A percentile compares a stretch with the other conserved stretches of the same genome.
These are phyloP conservation scores for Trametes versicolor DNA, from an alignment of 1,284 basidiomycete species.

Conservation along the genomic window DNA sequence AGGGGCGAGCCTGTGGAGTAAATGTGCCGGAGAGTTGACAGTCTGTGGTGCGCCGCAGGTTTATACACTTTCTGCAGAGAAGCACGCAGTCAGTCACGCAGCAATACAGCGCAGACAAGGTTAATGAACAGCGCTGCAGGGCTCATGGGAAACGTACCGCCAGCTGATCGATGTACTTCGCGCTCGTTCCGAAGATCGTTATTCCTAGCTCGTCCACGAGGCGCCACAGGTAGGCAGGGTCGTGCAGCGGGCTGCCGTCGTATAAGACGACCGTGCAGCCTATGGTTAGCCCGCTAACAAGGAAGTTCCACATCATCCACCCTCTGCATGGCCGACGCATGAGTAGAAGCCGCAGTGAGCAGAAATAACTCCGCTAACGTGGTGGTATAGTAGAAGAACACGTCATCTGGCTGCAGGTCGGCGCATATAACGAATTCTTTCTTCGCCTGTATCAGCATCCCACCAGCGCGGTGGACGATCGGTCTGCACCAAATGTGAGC, in stretches of 20 bases:
- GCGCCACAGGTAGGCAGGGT: slow-evolving; percentile 77
- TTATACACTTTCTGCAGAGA: slow-evolving; percentile 67
- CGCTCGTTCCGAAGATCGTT: slow-evolving; percentile 86
- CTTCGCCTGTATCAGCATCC: slow-evolving; percentile 86
- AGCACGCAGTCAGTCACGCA: slow-evolving; percentile 22
- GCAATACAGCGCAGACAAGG: slow-evolving; percentile 1
- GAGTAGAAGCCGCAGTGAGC: slow-evolving; percentile 16
- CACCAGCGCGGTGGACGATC: slow-evolving; percentile 87
- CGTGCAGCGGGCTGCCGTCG: slow-evolving; percentile 86
- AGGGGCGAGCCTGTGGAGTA: slow-evolving; percentile 89
- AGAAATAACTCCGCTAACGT: slow-evolving; percentile 61
- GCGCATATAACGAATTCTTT: slow-evolving; percentile 86
- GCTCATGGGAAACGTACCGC: slow-evolving; percentile 55
- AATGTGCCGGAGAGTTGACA: slow-evolving; percentile 75
- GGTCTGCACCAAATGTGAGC: slow-evolving; percentile 56
- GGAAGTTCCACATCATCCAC: slow-evolving; percentile 92
- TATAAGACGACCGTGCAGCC: slow-evolving; percentile 84
- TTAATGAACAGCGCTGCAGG: slow-evolving; percentile 31
- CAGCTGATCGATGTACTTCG: slow-evolving; percentile 83
- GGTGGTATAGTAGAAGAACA: slow-evolving; percentile 91
- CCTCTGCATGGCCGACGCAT: slow-evolving; percentile 53
- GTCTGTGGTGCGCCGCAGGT: slow-evolving; percentile 70
- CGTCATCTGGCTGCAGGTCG: slow-evolving; percentile 74
- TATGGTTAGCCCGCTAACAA: slow-evolving; percentile 73
- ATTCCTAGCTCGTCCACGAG: slow-evolving; percentile 79